phyloP scores from a whole-genome alignment of 169 alveolate genomes.

The Plasmodium fragile region DNA sequence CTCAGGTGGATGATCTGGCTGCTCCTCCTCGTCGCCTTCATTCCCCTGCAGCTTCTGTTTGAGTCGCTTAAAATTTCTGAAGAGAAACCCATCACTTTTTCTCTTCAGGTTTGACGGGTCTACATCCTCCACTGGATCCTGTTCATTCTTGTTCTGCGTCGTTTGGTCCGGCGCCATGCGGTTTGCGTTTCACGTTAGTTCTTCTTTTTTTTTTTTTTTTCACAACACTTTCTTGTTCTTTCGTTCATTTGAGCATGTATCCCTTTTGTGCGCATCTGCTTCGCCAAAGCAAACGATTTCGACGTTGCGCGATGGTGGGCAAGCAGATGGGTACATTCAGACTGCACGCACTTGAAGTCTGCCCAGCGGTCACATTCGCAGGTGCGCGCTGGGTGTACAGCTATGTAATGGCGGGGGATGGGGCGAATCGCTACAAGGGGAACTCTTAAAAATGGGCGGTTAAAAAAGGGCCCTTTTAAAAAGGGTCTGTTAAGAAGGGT shows the following conservation, averaged over 20 bases:
- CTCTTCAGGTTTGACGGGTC: slow-evolving; percentile 30
- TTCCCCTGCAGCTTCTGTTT: slow-evolving; percentile 31
- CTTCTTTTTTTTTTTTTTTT: background rate
- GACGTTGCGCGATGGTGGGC: background rate
- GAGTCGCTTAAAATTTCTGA: slow-evolving; percentile 21
- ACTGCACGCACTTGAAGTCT: background rate
- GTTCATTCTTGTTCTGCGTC: slow-evolving; percentile 6
- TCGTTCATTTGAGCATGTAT: background rate
- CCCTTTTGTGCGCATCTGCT: background rate
- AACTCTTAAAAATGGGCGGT: background rate
- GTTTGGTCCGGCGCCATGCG: background rate
- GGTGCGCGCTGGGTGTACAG: background rate
- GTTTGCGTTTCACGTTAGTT: background rate
- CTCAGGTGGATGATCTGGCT: background rate
- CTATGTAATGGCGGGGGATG: background rate
- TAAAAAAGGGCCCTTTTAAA: background rate
- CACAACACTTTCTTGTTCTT: background rate
- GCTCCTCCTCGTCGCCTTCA: slow-evolving; percentile 3
- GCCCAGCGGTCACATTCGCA: background rate
- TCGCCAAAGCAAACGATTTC: background rate
- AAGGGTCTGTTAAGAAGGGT: background rate
- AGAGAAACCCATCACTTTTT: slow-evolving; percentile 43
- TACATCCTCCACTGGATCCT: background rate
- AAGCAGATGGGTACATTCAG: background rate
- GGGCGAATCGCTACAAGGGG: background rate